Base-by-base conservation (phyloP, 805 yeast genomes). In the Kazachstania kunashirensis region DNA sequence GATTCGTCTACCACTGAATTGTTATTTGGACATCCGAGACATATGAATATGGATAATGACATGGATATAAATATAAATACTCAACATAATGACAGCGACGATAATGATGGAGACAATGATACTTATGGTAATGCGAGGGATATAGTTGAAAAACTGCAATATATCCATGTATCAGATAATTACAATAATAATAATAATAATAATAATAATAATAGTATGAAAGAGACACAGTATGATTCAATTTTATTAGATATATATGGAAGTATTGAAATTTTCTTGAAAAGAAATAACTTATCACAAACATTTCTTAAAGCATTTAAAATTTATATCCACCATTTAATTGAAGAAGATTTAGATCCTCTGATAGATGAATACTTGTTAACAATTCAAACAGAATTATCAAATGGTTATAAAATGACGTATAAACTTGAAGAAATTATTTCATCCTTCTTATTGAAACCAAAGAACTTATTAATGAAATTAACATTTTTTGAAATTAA, bases 261-360 rank as follows among this genome's bases (percentile, higher is more conserved):
- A 11, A 9, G 24, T 23, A 48, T 52, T 18, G 53, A 51, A 34
- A 51, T 52, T 2, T 49, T 47, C 32, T 41, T 56, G 10, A 20
- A 48, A 15, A 44, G 54, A 19, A 50, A 51, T 27, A 35, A 40
- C 12, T 25, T 52, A 33, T 53, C 60, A 1, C 41, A 48, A 31
- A 50, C 45, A 19, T 56, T 56, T 39, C 41, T 55, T 24, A 47
- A 43, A 34, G 41, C 50, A 10, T 51, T 54, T 33, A 46, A 47
- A 19, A 28, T 35, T 9, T 57, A 55, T 30, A 29, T 50, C 17
- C 10, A 21, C 11, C 26, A 43, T 32, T 34, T 54, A 6, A 21
- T 39, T 4, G 46, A 46, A 18, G 43, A 41, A 16, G 46, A 45
- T 11, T n/a, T 41, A 4, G 39, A 50, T 37, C 56, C 56, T 1